Evolutionary conservation across 108 stramenopile genomes (phyloP).

Genomic region (Fragilaria radians): DNA sequence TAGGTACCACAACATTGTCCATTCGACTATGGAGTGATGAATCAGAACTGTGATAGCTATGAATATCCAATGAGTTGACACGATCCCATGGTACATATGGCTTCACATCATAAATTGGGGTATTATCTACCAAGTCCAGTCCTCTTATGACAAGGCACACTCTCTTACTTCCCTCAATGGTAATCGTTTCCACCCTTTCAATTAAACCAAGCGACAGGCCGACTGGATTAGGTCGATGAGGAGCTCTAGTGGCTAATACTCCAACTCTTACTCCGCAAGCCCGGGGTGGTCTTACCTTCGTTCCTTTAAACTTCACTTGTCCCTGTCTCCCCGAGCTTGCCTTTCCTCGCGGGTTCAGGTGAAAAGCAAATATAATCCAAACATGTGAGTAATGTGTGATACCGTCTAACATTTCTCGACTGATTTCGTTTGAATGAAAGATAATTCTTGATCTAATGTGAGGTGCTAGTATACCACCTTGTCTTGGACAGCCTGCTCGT

Average conservation of each 20-base stretch:
- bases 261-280: conserved; percentile 83
- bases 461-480: conserved; percentile 6
- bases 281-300: conserved; percentile 73
- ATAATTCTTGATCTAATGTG: conserved; percentile 1
- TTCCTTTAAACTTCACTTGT: conserved; percentile 71
- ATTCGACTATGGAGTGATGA: neutral
- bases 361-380: conserved; percentile 94
- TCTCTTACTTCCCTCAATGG: neutral
- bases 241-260: conserved; percentile 87
- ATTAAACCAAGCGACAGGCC: conserved; percentile 80
- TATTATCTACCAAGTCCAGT: conserved; percentile 89
- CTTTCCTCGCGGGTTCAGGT: conserved; percentile 54
- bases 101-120: conserved; percentile 90
- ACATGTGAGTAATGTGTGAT: conserved; percentile 80
- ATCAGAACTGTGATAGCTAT: neutral
- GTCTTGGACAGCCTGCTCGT: conserved; percentile 13
- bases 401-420: conserved; percentile 44
- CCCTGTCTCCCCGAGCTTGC: conserved; percentile 3
- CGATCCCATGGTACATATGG: conserved; percentile 67
- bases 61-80: neutral
- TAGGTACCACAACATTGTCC: neutral
- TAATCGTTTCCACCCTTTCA: neutral
- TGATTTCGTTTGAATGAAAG: conserved; percentile 20
- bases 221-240: conserved; percentile 93
- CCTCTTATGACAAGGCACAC: conserved; percentile 18